Evolutionary conservation across 371 early-diverging fungal species (phyloP), one percentile per base, ranked within the genome.

Genomic region (Encephalitozoon romaleae): DNA sequence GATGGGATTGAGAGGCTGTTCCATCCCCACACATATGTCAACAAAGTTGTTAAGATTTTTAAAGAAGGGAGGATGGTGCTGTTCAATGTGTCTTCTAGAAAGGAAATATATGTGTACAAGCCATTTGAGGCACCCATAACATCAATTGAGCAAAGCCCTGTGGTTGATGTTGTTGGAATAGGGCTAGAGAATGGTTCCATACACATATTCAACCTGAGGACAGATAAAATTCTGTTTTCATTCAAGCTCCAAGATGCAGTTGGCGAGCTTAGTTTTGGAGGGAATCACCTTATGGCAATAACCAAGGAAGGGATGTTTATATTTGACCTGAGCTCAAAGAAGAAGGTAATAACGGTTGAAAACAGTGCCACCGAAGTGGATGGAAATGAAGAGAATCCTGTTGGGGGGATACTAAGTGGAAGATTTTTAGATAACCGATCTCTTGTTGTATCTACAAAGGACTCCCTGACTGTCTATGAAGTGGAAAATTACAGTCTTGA

Each of bases 11-110:
- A n/a, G 5, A 59, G 18, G 11, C 34, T 59, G 15, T 59, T 59
- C 32, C 73, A 73, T 39, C 73, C 73, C 2, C 26, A 49, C 15
- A 63, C 73, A 21, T 73, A 73, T 65, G n/a, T 73, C 8, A 73
- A 73, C 53, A 73, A 73, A 26, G 52, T 73, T 45, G 18, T 73
- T n/a, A 59, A 59, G 23, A 12, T 73, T 21, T 3, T 55, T 2
- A 2, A 47, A n/a, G 43, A 52, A 26, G 59, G 45, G 26, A 11
- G 51, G 23, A 51, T 63, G 32, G 25, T 65, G 5, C 43, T 73
- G 11, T 73, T 32, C 51, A 73, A 73, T 26, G 64, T 73, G 34
- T 64, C 65, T 21, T 51, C 64, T 15, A 65, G 66, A 11, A 73
- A 52, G 53, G 34, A 43, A 8, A 26, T 73, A 23, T 73, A 73